Evolutionary conservation across 345 rosid genomes (phyloP), one percentile per base, ranked within the genome.

Genomic region (Cochlearia excelsa): DNA sequence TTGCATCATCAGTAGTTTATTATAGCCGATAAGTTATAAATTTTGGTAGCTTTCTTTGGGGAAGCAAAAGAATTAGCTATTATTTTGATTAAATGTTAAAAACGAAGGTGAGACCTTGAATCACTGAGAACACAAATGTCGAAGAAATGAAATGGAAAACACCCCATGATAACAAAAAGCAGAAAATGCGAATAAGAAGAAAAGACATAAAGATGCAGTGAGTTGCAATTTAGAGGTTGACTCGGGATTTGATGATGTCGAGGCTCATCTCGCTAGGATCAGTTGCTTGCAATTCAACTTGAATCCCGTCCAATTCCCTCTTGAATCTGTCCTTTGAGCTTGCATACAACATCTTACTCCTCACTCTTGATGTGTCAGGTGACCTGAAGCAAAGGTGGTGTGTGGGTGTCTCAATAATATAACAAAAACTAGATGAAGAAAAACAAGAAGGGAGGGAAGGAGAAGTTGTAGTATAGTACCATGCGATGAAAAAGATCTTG

Each of bases 291-390:
- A 85, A 54, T 66, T 85, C 88, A 33, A 85, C 82, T 54, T 85
- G 92, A 73, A 85, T 70, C 5, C 88, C 92, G 63, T 85, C 88
- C 68, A 85, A 55, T 72, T 85, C 88, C 31, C 88, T 82, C 83
- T 76, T 85, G 81, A 85, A 83, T 51, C 88, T 73, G 59, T 85
- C 88, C 68, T 81, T 85, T 1, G 88, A 82, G 71, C 89, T 85
- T 39, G 93, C 87, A 64, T 85, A 85, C 23, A 85, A 53, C 93
- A 83, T 85, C 79, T 85, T 85, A 65, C 85, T 85, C 56, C 93
- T 68, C 74, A 81, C 87, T 77, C 63, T 81, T 41, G 89, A 78
- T 9, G 82, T 55, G 28, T 86, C 94, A 4, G 89, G 94, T 11
- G 89, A 40, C 88, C 92, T 85, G 61, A 58, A 37, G 59, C 65